These are phyloP conservation scores for Botrytis cinerea DNA, from an alignment of 2,329 filamentous ascomycete genomes.

Conservation along the genomic window DNA sequence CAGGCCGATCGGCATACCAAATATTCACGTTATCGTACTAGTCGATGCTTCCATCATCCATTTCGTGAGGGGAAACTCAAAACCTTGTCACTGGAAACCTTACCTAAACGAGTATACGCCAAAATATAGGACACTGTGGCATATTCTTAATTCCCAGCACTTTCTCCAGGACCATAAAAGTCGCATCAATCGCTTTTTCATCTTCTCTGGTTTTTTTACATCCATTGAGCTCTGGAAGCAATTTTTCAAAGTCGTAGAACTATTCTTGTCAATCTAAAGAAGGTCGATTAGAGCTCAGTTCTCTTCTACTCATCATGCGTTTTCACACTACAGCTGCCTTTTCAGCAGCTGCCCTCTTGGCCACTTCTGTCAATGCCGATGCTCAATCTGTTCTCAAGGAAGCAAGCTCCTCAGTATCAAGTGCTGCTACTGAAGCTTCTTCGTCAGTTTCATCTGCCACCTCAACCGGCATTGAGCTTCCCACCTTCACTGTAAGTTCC, in stretches of 20 bases:
- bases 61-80: not conserved
- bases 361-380: slow-evolving; percentile 68
- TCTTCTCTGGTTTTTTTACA: slow-evolving; percentile 26
- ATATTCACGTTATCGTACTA: not conserved
- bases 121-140: slow-evolving; percentile 26
- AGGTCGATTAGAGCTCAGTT: slow-evolving; percentile 31
- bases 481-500: slow-evolving; percentile 80
- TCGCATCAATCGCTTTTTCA: slow-evolving; percentile 12
- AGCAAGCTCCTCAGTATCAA: slow-evolving; percentile 45
- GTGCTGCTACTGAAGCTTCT: slow-evolving; percentile 43
- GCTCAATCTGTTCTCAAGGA: slow-evolving; percentile 57
- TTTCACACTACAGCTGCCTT: slow-evolving; percentile 77
- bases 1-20: not conserved
- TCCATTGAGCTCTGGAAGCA: slow-evolving; percentile 39
- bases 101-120: slow-evolving; percentile 25
- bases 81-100: slow-evolving; percentile 8
- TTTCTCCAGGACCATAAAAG: slow-evolving; percentile 23
- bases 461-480: slow-evolving; percentile 63
- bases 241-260: slow-evolving; percentile 28
- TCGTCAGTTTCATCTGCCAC: slow-evolving; percentile 48
- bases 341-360: slow-evolving; percentile 72
- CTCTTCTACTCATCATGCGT: slow-evolving; percentile 61
- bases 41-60: not conserved
- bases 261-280: slow-evolving; percentile 28
- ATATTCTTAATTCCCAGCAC: slow-evolving; percentile 26